These are phyloP conservation scores for Microsporum ferrugineum DNA, from an alignment of 2,329 filamentous ascomycete species.

Conservation along the genomic window DNA sequence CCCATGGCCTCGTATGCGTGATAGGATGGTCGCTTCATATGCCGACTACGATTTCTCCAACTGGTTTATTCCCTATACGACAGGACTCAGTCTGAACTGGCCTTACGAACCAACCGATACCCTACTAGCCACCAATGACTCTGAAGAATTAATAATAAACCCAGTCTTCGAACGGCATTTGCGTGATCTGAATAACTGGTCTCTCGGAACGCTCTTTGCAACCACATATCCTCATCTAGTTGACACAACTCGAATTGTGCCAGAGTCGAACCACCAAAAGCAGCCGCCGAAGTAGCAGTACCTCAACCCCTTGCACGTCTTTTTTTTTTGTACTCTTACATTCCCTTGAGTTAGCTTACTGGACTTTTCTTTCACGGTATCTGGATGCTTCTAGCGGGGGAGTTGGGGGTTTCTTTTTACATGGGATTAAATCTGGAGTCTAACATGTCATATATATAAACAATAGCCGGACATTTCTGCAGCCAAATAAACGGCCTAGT, in stretches of 20 bases:
- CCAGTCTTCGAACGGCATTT: conserved; percentile 77
- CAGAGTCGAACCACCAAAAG: background rate
- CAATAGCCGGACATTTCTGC: background rate
- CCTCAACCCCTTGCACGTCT: background rate
- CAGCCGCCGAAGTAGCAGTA: background rate
- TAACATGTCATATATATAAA: background rate
- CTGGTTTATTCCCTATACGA: conserved; percentile 74
- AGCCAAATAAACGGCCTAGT: background rate
- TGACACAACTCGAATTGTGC: conserved; percentile 28
- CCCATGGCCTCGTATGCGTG: conserved; percentile 67
- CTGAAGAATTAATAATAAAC: conserved; percentile 64
- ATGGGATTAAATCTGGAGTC: background rate
- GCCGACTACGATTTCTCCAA: conserved; percentile 57
- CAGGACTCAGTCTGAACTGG: conserved; percentile 69
- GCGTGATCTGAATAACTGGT: conserved; percentile 67
- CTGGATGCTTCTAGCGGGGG: background rate
- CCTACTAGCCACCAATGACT: conserved; percentile 43
- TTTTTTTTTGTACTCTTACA: background rate
- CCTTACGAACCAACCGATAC: conserved; percentile 64
- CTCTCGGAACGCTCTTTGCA: conserved; percentile 57
- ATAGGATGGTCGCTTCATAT: conserved; percentile 47
- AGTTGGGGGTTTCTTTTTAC: background rate
- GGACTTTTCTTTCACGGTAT: background rate
- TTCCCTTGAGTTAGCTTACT: background rate
- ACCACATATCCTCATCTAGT: conserved; percentile 50